phyloP scores from a whole-genome alignment of 2,329 filamentous ascomycete species.

The Aspergillus vadensis region DNA sequence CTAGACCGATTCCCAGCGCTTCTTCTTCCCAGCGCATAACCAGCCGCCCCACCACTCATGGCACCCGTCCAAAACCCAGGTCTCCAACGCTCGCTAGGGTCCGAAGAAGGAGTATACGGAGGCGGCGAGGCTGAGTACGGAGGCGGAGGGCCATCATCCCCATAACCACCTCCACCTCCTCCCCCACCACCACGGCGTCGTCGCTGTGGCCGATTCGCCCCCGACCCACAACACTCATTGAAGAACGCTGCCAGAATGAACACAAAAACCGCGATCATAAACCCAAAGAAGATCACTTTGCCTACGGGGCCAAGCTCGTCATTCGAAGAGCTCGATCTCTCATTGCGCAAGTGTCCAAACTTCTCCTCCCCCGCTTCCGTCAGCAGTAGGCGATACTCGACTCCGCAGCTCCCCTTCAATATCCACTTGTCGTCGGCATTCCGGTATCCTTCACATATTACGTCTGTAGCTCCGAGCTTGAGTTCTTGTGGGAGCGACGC shows the following conservation, averaged over 20 bases:
- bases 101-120: slow-evolving; percentile 40
- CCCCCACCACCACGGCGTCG: slow-evolving; percentile 32
- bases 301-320: slow-evolving; percentile 18
- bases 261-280: slow-evolving; percentile 32
- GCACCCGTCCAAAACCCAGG: slow-evolving; percentile 53
- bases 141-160: slow-evolving; percentile 14
- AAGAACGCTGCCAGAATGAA: slow-evolving; percentile 29
- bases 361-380: slow-evolving; percentile 74
- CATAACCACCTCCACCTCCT: slow-evolving; percentile 34
- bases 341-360: slow-evolving; percentile 54
- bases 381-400: slow-evolving; percentile 80
- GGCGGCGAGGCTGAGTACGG: slow-evolving; percentile 41
- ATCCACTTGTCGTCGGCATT: slow-evolving; percentile 77
- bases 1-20: slow-evolving; percentile 11
- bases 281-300: slow-evolving; percentile 37
- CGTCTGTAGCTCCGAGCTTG: slow-evolving; percentile 82
- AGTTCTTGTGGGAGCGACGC: slow-evolving; percentile 63
- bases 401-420: slow-evolving; percentile 88
- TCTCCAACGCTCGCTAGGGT: slow-evolving; percentile 39
- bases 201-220: slow-evolving; percentile 18
- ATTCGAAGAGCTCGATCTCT: not conserved
- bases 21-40: slow-evolving; percentile 44
- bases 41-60: slow-evolving; percentile 44
- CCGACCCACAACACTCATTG: slow-evolving; percentile 27
- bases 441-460: slow-evolving; percentile 87